Conservation (phyloP, 2,329 filamentous ascomycete species). For the Cercospora sesami region DNA sequence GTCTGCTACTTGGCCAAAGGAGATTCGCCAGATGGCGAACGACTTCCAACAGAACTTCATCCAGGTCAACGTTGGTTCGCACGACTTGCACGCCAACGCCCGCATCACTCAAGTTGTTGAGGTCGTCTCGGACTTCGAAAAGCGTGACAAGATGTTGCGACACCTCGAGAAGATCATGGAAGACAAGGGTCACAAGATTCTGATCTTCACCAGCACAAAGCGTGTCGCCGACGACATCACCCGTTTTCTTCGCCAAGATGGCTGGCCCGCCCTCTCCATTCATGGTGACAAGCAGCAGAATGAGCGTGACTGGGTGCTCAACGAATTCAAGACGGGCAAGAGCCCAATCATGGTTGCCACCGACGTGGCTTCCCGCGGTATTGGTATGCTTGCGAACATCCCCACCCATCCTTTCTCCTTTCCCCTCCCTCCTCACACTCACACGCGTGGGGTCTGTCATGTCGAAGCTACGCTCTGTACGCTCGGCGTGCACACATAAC, state of each 20-base stretch:
- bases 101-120: constrained; percentile 97
- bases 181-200: constrained; percentile 88
- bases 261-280: constrained; percentile 96
- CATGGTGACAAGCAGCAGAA: constrained; percentile 99
- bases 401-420: constrained; percentile 38
- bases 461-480: constrained; percentile 80
- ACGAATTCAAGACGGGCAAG: constrained; percentile 99
- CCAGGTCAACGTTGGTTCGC: constrained; percentile 96
- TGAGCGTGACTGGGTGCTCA: constrained; percentile 98
- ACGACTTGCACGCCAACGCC: constrained; percentile 95
- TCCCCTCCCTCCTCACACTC: constrained; percentile 31
- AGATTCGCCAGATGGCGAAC: constrained; percentile 85
- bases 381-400: constrained; percentile 84
- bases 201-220: constrained; percentile 85
- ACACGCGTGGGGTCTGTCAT: constrained; percentile 62
- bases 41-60: constrained; percentile 96
- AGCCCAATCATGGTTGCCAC: constrained; percentile 99
- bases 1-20: constrained; percentile 99
- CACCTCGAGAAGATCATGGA: constrained; percentile 98
- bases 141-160: constrained; percentile 96
- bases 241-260: constrained; percentile 93
- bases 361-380: constrained; percentile 99
- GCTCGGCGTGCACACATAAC: constrained; percentile 85
- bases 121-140: constrained; percentile 93
- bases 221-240: constrained; percentile 98